A percentile compares a stretch with the other conserved stretches of the same genome.
Evolutionary conservation across 2,329 filamentous ascomycete genomes (phyloP).

Genomic region (Sclerotinia sclerotiorum): DNA sequence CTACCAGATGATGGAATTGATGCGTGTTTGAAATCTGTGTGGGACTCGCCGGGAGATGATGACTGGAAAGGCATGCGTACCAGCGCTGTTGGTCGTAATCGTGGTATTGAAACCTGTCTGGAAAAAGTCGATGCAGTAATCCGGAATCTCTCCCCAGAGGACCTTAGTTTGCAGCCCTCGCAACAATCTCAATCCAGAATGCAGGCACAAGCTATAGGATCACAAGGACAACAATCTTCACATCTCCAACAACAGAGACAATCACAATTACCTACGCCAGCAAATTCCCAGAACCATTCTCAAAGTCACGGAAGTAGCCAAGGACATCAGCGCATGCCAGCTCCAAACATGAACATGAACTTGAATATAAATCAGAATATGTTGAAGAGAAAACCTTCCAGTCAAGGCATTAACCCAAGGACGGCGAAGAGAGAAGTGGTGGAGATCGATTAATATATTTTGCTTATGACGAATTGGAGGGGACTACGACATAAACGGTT

Average conservation of each 20-base stretch:
- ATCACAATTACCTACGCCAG: constrained; percentile 25
- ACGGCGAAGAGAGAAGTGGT: constrained; percentile 29
- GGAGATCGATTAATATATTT: constrained; percentile 33
- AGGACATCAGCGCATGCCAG: constrained; percentile 21
- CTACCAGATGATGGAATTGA: constrained; percentile 41
- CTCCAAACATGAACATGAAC: constrained; percentile 23
- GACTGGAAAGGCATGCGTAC: constrained; percentile 51
- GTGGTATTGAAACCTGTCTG: constrained; percentile 43
- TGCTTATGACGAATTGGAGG: constrained; percentile 4
- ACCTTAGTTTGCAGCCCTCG: background rate
- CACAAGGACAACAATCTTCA: constrained; percentile 7
- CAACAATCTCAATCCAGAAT: constrained; percentile 20
- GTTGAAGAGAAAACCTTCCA: constrained; percentile 31
- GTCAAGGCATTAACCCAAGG: constrained; percentile 28
- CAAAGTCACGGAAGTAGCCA: constrained; percentile 26
- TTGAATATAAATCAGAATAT: constrained; percentile 23
- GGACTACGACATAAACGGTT: constrained; percentile 12
- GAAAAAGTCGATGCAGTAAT: constrained; percentile 36
- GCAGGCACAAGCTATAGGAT: constrained; percentile 9
- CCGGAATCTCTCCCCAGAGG: constrained; percentile 27
- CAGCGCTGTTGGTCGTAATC: constrained; percentile 48
- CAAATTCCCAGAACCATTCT: constrained; percentile 25
- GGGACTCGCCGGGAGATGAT: constrained; percentile 45
- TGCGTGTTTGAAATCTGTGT: constrained; percentile 47
- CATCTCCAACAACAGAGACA: constrained; percentile 13